Evolutionary conservation across 352 stramenopile species (phyloP), one percentile per base, ranked within the genome.

Genomic region (Aphanomyces cochlioides): DNA sequence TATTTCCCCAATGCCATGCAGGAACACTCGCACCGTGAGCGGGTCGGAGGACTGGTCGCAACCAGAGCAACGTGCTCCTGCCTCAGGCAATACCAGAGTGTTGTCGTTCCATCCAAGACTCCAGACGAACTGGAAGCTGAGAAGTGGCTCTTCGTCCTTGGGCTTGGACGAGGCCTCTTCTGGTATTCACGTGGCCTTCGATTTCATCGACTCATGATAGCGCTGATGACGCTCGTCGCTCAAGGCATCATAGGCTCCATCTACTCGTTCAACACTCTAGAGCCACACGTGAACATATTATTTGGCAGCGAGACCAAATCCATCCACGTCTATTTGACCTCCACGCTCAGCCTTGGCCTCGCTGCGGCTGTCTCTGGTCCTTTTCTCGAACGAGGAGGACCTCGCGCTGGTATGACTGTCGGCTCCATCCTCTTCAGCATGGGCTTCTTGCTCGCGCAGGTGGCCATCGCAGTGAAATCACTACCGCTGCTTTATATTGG

Each of bases 181-280:
- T 8, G 56, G 7, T 40, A 6, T 38, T 58, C n/a, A 8, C 43
- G 10, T 3, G 19, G 41, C 10, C 5, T 67, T n/a, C 10, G 36
- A 12, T 72, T 72, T 28, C 15, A 5, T 56, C 66, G 66, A 13
- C 56, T 37, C 37, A 39, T 36, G 10, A 13, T 45, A 5, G 36
- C 67, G n/a, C 5, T 50, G 1, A 37, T 54, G 34, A 43, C 37
- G 36, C 5, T 72, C 38, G 10, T 72, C 5, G 4, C 21, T 8
- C 65, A 73, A 7, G 41, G n/a, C 28, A 64, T 47, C 57, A n/a
- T n/a, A 38, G 71, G 71, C 39, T 60, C 63, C 40, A 58, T 69
- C 34, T 61, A 45, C 17, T 39, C 59, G 10, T 75, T 76, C 57
- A 73, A 48, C 39, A 47, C 37, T 28, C 53, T 69, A 0, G 7